Evolutionary conservation across 208 protist genomes (phyloP), one percentile per base, ranked within the genome.

Genomic region (Trypanosoma mega): DNA sequence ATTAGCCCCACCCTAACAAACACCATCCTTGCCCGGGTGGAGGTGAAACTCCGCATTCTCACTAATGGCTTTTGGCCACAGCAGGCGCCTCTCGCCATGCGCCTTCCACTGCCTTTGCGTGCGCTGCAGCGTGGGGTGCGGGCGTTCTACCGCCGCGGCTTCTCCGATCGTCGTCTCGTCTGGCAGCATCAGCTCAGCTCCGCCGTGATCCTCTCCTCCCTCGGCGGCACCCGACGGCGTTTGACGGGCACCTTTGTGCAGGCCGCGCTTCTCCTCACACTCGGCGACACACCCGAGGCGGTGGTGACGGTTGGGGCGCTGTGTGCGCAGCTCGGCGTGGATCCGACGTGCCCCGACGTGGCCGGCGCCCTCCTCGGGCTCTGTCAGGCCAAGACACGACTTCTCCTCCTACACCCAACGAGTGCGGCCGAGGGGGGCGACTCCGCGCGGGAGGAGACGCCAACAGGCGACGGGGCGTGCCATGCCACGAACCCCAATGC

Each of bases 171-270:
- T 21, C 72, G 65, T 30, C 72, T 98, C 27, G 59, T 64, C 49
- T 98, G 95, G 95, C 92, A 97, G 53, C 76, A 97, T 54, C 74
- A 76, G 5, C 69, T 98, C 21, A 76, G 76, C 24, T 58, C 83
- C 43, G 95, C 82, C 37, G 68, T 83, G 7, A 34, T 98, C 21
- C 76, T 69, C 27, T 63, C 80, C 51, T 29, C 63, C 41, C 23
- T 69, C 64, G 57, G 68, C 3, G 36, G 14, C 8, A 67, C 58
- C 1, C 50, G 87, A 85, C 37, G 60, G 52, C 90, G 97, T 26
- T 61, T 98, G 8, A 53, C 65, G 0, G 92, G 97, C 7, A 97
- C 94, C 20, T 66, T 98, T 31, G 63, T 92, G 16, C 97, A 99
- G 76, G 81, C 87, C 7, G 26, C 96, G 2, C 67, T 98, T 24